Evolutionary conservation across 495 filamentous ascomycete species (phyloP).

Genomic region (Penicillium atrosanguineum): DNA sequence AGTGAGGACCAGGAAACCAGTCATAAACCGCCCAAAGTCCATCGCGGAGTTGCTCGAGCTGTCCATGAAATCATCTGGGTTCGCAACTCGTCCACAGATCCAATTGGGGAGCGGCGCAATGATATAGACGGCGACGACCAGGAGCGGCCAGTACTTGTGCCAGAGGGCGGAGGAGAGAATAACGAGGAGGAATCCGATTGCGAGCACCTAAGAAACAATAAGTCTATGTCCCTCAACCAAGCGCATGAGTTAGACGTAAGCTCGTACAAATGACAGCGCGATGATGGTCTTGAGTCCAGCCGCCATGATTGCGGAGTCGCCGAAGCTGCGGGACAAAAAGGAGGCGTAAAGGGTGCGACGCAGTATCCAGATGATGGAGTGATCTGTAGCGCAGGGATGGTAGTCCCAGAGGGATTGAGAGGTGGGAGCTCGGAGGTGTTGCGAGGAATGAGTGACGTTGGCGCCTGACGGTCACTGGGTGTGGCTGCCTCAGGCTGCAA

Average conservation of each 20-base stretch:
- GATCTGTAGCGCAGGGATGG: constrained; percentile 4
- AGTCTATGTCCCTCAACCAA: constrained; percentile 3
- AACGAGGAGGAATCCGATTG: constrained; percentile 97
- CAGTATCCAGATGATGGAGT: constrained; percentile 5
- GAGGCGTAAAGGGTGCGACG: background rate
- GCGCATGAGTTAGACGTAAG: background rate
- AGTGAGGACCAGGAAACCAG: constrained; percentile 96
- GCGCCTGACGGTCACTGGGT: constrained; percentile 34
- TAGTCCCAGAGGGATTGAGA: constrained; percentile 24
- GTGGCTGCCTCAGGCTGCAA: constrained; percentile 37
- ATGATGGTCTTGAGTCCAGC: constrained; percentile 98
- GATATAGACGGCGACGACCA: constrained; percentile 94
- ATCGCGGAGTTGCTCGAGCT: constrained; percentile 73
- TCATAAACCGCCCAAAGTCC: constrained; percentile 91
- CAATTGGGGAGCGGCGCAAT: constrained; percentile 94
- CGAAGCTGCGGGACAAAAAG: constrained; percentile 11
- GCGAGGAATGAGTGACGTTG: constrained; percentile 34
- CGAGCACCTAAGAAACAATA: constrained; percentile 66
- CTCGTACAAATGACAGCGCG: constrained; percentile 86
- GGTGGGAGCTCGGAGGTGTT: constrained; percentile 10
- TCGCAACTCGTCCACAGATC: constrained; percentile 82
- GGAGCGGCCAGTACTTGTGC: constrained; percentile 85
- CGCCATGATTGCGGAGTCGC: constrained; percentile 62
- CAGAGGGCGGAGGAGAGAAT: constrained; percentile 96
- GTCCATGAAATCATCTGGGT: constrained; percentile 97